phyloP scores from a whole-genome alignment of 371 early-diverging fungal species.

The Zychaea mexicana region DNA sequence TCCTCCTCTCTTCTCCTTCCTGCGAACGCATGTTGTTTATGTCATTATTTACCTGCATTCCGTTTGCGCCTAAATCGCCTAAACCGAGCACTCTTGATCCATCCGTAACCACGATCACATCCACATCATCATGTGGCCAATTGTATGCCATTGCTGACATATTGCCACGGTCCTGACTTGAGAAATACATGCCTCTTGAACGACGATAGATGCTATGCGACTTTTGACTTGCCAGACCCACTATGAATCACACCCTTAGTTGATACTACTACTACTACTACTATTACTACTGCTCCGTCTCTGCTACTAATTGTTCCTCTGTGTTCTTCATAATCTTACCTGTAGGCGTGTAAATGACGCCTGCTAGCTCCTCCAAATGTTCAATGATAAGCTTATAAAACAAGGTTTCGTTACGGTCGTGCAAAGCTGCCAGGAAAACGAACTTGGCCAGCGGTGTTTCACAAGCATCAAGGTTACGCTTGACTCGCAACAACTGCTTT shows the following conservation, averaged over 20 bases:
- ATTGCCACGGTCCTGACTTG: conserved; percentile 57
- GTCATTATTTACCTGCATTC: conserved; percentile 52
- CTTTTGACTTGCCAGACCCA: conserved; percentile 50
- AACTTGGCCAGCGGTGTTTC: conserved; percentile 61
- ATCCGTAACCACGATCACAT: conserved; percentile 72
- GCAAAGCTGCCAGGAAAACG: conserved; percentile 49
- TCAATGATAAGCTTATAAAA: conserved; percentile 67
- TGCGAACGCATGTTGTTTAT: no score
- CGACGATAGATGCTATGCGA: conserved; percentile 69
- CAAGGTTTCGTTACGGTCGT: conserved; percentile 68
- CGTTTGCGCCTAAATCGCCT: conserved; percentile 66
- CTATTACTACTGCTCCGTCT: not conserved
- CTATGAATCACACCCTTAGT: conserved; percentile 10
- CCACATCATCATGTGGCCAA: conserved; percentile 62
- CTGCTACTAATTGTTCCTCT: no score
- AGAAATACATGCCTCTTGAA: conserved; percentile 68
- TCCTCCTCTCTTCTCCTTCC: not conserved
- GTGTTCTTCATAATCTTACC: conserved; percentile 23
- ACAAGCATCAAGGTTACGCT: conserved; percentile 60
- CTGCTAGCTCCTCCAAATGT: conserved; percentile 53
- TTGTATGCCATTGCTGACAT: conserved; percentile 65
- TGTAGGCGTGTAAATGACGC: conserved; percentile 54
- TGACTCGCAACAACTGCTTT: conserved; percentile 60
- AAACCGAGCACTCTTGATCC: conserved; percentile 69
- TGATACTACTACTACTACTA: not conserved